Evolutionary conservation across 2,329 filamentous ascomycete species (phyloP).

Genomic region (Apiospora kogelbergensis): DNA sequence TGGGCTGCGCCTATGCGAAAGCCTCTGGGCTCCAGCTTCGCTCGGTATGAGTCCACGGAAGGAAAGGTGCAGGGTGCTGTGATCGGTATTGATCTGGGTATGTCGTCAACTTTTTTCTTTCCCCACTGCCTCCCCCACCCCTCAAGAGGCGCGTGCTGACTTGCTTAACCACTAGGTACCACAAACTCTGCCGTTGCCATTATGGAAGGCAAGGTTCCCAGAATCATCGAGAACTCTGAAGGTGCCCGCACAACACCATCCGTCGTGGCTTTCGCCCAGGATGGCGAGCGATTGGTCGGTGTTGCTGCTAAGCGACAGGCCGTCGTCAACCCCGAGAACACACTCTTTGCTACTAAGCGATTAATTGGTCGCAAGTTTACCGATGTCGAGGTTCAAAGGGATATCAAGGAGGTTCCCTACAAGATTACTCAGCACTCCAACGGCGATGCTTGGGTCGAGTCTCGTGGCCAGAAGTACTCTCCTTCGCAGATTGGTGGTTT

Average conservation of each 20-base stretch:
- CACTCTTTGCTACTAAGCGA: slow-evolving; percentile 97
- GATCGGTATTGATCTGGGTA: slow-evolving; percentile 97
- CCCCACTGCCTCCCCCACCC: not conserved
- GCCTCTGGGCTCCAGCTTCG: slow-evolving; percentile 71
- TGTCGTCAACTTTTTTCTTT: slow-evolving; percentile 32
- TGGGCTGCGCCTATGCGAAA: slow-evolving; percentile 67
- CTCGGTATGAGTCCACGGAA: slow-evolving; percentile 76
- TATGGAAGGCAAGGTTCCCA: slow-evolving; percentile 94
- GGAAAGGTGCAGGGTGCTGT: slow-evolving; percentile 92
- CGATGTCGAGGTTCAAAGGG: slow-evolving; percentile 90
- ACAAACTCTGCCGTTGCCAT: slow-evolving; percentile 97
- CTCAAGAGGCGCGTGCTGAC: not conserved
- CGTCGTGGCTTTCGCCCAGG: slow-evolving; percentile 92
- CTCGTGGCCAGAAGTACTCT: slow-evolving; percentile 92
- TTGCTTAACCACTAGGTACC: slow-evolving; percentile 55
- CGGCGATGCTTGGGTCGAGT: slow-evolving; percentile 93
- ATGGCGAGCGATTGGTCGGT: slow-evolving; percentile 94
- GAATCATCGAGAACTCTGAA: slow-evolving; percentile 98
- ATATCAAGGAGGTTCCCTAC: slow-evolving; percentile 97
- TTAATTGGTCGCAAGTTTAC: slow-evolving; percentile 97
- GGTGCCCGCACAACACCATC: slow-evolving; percentile 91
- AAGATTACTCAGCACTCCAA: slow-evolving; percentile 98
- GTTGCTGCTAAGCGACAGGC: slow-evolving; percentile 97
- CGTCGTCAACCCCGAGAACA: slow-evolving; percentile 98
- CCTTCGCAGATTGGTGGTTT: slow-evolving; percentile 98